These are phyloP conservation scores for Tuber microsphaerosporum DNA, from an alignment of 495 filamentous ascomycete species.

Conservation along the genomic window DNA sequence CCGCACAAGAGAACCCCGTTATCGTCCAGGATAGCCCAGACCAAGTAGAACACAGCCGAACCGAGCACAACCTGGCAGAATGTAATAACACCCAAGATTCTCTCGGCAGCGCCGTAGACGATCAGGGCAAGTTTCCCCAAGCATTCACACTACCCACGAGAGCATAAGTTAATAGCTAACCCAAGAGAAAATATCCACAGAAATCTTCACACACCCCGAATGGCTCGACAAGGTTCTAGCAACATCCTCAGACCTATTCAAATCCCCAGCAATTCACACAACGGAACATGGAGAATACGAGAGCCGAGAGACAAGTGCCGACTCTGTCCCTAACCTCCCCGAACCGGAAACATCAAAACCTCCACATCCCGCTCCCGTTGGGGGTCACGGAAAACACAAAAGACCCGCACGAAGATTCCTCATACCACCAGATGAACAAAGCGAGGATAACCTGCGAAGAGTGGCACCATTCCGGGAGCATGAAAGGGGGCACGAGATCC, in stretches of 20 bases:
- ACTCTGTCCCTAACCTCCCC: background rate
- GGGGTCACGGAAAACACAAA: background rate
- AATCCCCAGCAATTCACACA: background rate
- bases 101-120: background rate
- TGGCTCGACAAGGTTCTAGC: background rate
- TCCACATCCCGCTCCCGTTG: background rate
- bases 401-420: background rate
- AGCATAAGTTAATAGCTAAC: background rate
- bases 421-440: background rate
- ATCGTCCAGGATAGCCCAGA: background rate
- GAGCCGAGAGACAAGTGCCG: background rate
- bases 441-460: slow-evolving; percentile 7
- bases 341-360: background rate
- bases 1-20: background rate
- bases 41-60: background rate
- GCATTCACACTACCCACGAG: background rate
- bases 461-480: slow-evolving; percentile 18
- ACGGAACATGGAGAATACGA: background rate
- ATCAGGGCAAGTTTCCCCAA: background rate
- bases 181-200: background rate
- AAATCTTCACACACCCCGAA: background rate
- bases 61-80: background rate
- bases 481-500: background rate
- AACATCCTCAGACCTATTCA: background rate
- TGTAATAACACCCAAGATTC: background rate